Evolutionary conservation across 371 early-diverging fungal species (phyloP).

Genomic region (Syncephalastrum monosporum): DNA sequence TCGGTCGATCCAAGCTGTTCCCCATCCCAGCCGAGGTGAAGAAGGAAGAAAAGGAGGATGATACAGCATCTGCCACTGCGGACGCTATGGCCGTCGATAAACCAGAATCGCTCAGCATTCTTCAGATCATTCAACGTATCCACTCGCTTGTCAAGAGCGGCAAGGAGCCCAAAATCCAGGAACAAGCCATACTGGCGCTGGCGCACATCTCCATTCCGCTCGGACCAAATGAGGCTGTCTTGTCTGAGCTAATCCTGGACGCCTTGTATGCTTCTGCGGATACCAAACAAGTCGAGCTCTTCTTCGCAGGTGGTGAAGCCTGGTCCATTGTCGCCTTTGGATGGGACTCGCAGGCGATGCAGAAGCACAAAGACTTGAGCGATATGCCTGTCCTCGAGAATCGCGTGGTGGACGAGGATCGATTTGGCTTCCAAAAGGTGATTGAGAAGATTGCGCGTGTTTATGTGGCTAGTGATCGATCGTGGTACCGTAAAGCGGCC

Average conservation of each 20-base stretch:
- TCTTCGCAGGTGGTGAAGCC: constrained; percentile 85
- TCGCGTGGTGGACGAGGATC: constrained; percentile 7
- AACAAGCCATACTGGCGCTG: constrained; percentile 66
- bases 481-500: constrained; percentile 74
- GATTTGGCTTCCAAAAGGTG: constrained; percentile 28
- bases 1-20: constrained; percentile 54
- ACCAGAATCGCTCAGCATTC: neutral
- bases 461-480: constrained; percentile 51
- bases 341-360: constrained; percentile 70
- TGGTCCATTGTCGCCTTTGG: constrained; percentile 68
- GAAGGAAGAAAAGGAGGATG: constrained; percentile 20
- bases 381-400: constrained; percentile 36
- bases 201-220: constrained; percentile 68
- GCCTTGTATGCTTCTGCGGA: constrained; percentile 64
- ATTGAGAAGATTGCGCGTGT: constrained; percentile 54
- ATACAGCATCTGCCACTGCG: too few relatives aligned
- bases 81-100: constrained; percentile 9
- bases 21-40: constrained; percentile 5
- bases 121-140: constrained; percentile 47
- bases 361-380: constrained; percentile 64
- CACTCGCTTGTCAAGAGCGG: constrained; percentile 45
- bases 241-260: constrained; percentile 43
- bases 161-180: constrained; percentile 77
- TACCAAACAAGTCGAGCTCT: constrained; percentile 79
- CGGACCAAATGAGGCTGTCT: constrained; percentile 20